These are phyloP conservation scores for Blastocrithidia nonstop DNA, from an alignment of 208 protist genomes.

Conservation along the genomic window DNA sequence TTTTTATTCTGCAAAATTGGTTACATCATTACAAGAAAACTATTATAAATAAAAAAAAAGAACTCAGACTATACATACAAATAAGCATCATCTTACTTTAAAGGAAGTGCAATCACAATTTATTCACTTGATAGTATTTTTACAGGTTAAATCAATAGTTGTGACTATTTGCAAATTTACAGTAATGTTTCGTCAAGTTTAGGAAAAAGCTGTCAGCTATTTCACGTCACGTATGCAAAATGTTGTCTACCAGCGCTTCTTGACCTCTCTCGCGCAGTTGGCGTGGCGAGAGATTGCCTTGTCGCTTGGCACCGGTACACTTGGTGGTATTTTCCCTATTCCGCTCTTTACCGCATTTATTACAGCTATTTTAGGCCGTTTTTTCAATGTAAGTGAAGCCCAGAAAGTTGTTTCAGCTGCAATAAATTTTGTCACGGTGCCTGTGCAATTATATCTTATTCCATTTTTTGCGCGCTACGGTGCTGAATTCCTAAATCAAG, in stretches of 20 bases:
- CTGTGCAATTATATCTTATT: slow-evolving; percentile 25
- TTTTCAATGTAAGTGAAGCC: slow-evolving; percentile 5
- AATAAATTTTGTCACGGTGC: slow-evolving; percentile 24
- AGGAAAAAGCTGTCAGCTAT: neutral
- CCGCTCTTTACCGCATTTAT: slow-evolving; percentile 23
- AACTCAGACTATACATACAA: too few species aligned
- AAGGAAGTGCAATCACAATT: too few species aligned
- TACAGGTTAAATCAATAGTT: neutral
- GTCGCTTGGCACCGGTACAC: slow-evolving; percentile 13
- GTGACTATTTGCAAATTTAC: neutral
- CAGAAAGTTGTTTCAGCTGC: slow-evolving; percentile 16
- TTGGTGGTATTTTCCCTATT: slow-evolving; percentile 39
- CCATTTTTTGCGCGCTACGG: slow-evolving; percentile 11
- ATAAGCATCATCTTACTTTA: too few species aligned
- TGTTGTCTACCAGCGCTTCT: too few species aligned
- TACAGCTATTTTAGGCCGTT: slow-evolving; percentile 8
- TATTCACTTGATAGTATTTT: too few species aligned
- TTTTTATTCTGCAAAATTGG: too few species aligned
- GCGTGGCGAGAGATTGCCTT: slow-evolving; percentile 8
- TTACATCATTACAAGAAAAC: too few species aligned
- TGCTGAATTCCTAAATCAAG: slow-evolving; percentile 1
- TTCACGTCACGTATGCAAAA: too few species aligned
- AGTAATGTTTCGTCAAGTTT: neutral
- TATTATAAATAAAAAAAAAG: too few species aligned
- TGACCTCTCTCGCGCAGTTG: too few species aligned